Percentiles rank a stretch among this genome's conserved stretches.
These are phyloP conservation scores for Simmondsia chinensis DNA, from an alignment of 148 eudicot genomes.

Conservation along the genomic window DNA sequence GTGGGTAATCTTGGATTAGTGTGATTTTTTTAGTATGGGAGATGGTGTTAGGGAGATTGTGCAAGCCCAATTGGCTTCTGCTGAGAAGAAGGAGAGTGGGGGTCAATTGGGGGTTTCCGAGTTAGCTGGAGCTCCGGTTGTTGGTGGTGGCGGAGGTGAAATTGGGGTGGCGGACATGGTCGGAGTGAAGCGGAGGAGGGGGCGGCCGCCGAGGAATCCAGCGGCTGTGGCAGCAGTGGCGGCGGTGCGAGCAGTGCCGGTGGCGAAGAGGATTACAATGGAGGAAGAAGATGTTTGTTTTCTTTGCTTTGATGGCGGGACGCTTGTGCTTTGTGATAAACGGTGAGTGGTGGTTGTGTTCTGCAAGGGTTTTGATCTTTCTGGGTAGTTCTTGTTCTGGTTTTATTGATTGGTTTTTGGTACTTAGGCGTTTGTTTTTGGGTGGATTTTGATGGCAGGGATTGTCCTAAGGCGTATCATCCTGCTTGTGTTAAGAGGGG, in stretches of 20 bases:
- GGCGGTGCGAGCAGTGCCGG: too few species aligned
- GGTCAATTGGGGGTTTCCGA: too few species aligned
- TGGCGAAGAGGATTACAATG: conserved; percentile 27
- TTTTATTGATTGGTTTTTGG: background rate
- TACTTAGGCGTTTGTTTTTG: background rate
- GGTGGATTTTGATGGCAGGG: conserved; percentile 24
- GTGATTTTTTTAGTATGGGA: too few species aligned
- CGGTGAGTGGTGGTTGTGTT: conserved; percentile 28
- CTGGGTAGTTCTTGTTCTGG: too few species aligned
- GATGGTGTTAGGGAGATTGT: background rate
- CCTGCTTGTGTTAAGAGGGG: conserved; percentile 86
- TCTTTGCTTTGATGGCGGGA: conserved; percentile 88
- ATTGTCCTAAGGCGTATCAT: conserved; percentile 93
- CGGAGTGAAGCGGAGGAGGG: conserved; percentile 41
- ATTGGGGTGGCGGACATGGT: conserved; percentile 5
- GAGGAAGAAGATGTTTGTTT: conserved; percentile 90
- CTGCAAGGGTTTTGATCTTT: background rate
- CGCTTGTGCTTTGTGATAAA: conserved; percentile 77
- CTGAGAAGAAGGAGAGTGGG: conserved; percentile 5
- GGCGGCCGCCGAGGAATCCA: conserved; percentile 52
- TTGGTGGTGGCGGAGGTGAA: conserved; percentile 3
- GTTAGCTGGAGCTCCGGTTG: conserved; percentile 20
- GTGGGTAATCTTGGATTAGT: too few species aligned
- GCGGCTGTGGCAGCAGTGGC: conserved; percentile 17
- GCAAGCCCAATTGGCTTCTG: conserved; percentile 14